A percentile compares a stretch with the other conserved stretches of the same genome.
These are phyloP conservation scores for Lactarius quietus DNA, from an alignment of 768 basidiomycete genomes.

Conservation along the genomic window DNA sequence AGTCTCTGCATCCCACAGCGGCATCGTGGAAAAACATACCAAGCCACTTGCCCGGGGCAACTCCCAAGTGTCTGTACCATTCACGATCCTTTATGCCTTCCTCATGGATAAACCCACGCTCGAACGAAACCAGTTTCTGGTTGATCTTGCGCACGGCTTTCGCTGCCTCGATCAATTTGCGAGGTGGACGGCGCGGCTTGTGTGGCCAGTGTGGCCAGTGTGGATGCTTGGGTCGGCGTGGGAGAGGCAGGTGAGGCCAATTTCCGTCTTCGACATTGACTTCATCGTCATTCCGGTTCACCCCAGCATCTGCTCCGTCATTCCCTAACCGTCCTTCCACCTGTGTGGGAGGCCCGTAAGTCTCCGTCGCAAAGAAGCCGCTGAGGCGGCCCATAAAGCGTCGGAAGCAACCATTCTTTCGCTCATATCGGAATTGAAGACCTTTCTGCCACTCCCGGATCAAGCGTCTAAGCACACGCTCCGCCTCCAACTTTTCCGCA, in stretches of 20 bases:
- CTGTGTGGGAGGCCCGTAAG: background rate
- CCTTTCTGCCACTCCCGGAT: slow-evolving; percentile 12
- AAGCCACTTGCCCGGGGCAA: slow-evolving; percentile 84
- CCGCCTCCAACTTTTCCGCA: slow-evolving; percentile 20
- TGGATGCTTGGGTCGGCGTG: slow-evolving; percentile 7
- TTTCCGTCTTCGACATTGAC: background rate
- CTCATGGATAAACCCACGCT: slow-evolving; percentile 76
- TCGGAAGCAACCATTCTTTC: background rate
- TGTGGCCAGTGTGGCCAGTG: slow-evolving; percentile 19
- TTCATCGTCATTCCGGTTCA: background rate
- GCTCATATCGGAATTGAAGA: background rate
- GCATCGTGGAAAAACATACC: slow-evolving; percentile 42
- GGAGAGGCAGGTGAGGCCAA: slow-evolving; percentile 20
- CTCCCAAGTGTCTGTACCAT: slow-evolving; percentile 84
- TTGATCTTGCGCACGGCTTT: slow-evolving; percentile 59
- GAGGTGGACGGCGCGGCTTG: slow-evolving; percentile 27
- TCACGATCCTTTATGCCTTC: slow-evolving; percentile 75
- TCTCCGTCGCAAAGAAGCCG: background rate
- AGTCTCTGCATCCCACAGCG: background rate
- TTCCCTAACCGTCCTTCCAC: background rate
- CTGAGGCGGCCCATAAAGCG: slow-evolving; percentile 7
- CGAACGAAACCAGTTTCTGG: slow-evolving; percentile 64
- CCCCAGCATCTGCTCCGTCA: background rate
- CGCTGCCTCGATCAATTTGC: slow-evolving; percentile 52
- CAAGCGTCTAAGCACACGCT: slow-evolving; percentile 11